phyloP scores from a whole-genome alignment of 495 filamentous ascomycete species.

The Terfezia boudieri region DNA sequence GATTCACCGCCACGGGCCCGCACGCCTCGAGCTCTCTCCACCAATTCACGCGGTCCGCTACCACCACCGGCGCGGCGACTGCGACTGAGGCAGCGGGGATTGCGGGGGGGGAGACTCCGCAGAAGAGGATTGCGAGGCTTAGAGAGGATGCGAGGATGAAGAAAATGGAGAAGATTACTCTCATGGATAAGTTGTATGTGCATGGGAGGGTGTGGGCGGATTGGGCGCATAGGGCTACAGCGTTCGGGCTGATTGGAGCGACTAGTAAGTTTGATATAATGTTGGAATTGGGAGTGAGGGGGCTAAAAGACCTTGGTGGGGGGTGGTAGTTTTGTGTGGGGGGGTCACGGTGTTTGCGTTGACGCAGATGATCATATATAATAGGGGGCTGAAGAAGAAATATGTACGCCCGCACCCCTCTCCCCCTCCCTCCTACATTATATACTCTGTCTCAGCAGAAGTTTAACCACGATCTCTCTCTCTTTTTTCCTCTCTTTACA shows the following conservation, averaged over 20 bases:
- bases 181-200: conserved; percentile 45
- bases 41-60: neutral
- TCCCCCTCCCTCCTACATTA: neutral
- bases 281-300: neutral
- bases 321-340: conserved; percentile 37
- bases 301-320: neutral
- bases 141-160: conserved; percentile 56
- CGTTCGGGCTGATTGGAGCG: conserved; percentile 50
- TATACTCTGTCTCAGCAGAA: too few species aligned
- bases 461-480: neutral
- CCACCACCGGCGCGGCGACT: neutral
- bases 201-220: conserved; percentile 55
- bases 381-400: conserved; percentile 34
- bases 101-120: conserved; percentile 45
- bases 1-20: conserved; percentile 81
- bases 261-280: conserved; percentile 36
- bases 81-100: conserved; percentile 11
- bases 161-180: conserved; percentile 26
- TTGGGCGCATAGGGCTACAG: conserved; percentile 55
- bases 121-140: conserved; percentile 71
- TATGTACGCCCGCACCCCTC: conserved; percentile 5
- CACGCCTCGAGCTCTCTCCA: conserved; percentile 42
- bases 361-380: conserved; percentile 69
- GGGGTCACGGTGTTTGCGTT: conserved; percentile 60
- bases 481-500: neutral